Evolutionary conservation across 768 basidiomycete genomes (phyloP).

Genomic region (Mycena floridula): DNA sequence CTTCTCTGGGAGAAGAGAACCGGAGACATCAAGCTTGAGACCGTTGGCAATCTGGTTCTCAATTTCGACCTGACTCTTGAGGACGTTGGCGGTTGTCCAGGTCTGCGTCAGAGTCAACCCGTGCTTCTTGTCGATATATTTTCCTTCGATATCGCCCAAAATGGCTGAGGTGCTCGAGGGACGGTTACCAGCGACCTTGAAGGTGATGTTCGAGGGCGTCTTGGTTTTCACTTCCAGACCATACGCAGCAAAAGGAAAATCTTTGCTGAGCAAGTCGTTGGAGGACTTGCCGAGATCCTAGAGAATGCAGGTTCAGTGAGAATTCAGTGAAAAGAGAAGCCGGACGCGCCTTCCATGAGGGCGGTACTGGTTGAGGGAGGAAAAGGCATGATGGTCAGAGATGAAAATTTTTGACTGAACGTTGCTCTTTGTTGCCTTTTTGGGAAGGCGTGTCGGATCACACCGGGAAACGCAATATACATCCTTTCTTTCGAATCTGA

Average conservation of each 20-base stretch:
- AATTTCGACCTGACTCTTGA: slow-evolving; percentile 88
- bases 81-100: slow-evolving; percentile 92
- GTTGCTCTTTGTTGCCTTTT: too few species aligned
- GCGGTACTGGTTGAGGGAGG: slow-evolving; percentile 94
- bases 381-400: too few species aligned
- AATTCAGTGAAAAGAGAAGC: slow-evolving; percentile 1
- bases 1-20: slow-evolving; percentile 83
- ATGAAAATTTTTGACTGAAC: too few species aligned
- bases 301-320: slow-evolving; percentile 4
- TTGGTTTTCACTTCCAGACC: slow-evolving; percentile 84
- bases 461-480: too few species aligned
- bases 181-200: slow-evolving; percentile 86
- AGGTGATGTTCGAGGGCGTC: slow-evolving; percentile 83
- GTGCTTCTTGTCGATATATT: slow-evolving; percentile 86
- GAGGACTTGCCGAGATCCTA: slow-evolving; percentile 97
- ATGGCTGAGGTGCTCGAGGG: slow-evolving; percentile 72
- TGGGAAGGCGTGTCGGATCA: too few species aligned
- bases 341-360: slow-evolving; percentile 93
- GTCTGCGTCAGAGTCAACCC: slow-evolving; percentile 92
- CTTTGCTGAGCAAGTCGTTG: slow-evolving; percentile 88
- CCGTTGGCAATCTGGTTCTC: slow-evolving; percentile 98
- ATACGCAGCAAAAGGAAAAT: slow-evolving; percentile 76
- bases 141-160: slow-evolving; percentile 90
- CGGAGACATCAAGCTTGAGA: slow-evolving; percentile 88
- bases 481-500: too few species aligned